Conservation (phyloP, 176 grass and related monocot genomes). For the Avena eriantha region DNA sequence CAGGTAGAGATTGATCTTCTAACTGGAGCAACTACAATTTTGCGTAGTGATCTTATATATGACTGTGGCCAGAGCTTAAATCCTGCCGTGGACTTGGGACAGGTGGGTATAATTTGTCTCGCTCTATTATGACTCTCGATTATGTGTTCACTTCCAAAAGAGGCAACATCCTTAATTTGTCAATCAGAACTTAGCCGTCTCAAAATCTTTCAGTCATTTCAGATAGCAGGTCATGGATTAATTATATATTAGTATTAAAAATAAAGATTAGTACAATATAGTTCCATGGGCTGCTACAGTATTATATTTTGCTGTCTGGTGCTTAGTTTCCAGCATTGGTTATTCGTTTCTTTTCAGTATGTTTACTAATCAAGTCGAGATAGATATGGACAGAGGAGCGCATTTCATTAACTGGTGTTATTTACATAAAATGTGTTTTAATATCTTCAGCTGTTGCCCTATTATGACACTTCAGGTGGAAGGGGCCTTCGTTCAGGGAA, state of each 20-base stretch:
- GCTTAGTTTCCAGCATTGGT: slow-evolving; percentile 2
- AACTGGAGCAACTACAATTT: slow-evolving; percentile 77
- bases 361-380: background rate
- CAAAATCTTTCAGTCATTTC: slow-evolving; percentile 12
- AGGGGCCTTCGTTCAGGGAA: slow-evolving; percentile 94
- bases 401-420: background rate
- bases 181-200: slow-evolving; percentile 10
- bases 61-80: slow-evolving; percentile 98
- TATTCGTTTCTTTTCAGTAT: background rate
- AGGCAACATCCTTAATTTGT: background rate
- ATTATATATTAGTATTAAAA: background rate
- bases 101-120: slow-evolving; percentile 56
- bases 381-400: background rate
- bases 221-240: slow-evolving; percentile 8
- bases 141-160: background rate
- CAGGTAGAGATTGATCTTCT: slow-evolving; percentile 97
- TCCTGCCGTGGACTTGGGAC: slow-evolving; percentile 90
- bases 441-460: background rate
- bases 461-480: slow-evolving; percentile 66
- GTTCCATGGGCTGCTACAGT: background rate
- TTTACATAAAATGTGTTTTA: background rate
- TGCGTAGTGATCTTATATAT: slow-evolving; percentile 85
- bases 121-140: background rate
- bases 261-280: background rate
- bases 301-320: background rate